Conservation (phyloP, 2,329 filamentous ascomycete species). For the Ciborinia camelliae region DNA sequence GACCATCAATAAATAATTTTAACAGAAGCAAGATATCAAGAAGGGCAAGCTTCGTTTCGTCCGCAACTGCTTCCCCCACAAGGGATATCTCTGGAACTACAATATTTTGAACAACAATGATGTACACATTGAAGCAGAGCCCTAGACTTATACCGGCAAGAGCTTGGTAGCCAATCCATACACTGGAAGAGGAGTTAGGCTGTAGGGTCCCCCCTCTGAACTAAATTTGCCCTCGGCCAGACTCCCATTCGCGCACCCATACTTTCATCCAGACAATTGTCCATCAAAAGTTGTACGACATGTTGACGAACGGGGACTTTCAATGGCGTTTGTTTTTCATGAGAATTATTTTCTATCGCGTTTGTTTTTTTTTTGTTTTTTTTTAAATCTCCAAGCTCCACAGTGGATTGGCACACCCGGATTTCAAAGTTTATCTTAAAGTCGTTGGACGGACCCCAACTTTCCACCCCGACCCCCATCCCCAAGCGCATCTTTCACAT, state of each 20-base stretch:
- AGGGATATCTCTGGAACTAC: slow-evolving; percentile 99
- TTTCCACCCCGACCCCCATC: slow-evolving; percentile 26
- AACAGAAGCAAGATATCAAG: slow-evolving; percentile 89
- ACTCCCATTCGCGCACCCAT: slow-evolving; percentile 57
- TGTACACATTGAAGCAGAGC: neutral
- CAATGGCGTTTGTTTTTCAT: too few relatives aligned
- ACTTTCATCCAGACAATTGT: slow-evolving; percentile 64
- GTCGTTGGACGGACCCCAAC: too few relatives aligned
- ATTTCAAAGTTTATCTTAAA: too few relatives aligned
- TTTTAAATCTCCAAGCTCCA: too few relatives aligned
- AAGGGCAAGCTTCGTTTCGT: slow-evolving; percentile 99
- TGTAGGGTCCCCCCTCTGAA: slow-evolving; percentile 33
- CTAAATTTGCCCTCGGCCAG: slow-evolving; percentile 46
- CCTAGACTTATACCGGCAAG: neutral
- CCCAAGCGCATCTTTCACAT: slow-evolving; percentile 27
- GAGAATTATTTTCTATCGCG: too few relatives aligned
- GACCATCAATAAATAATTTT: too few relatives aligned
- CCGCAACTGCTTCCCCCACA: slow-evolving; percentile 99
- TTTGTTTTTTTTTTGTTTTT: too few relatives aligned
- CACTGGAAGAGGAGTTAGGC: neutral
- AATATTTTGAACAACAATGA: neutral
- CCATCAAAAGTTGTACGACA: slow-evolving; percentile 56
- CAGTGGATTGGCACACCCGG: too few relatives aligned
- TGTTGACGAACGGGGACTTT: slow-evolving; percentile 54
- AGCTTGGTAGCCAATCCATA: neutral